Evolutionary conservation across 1,284 basidiomycete species (phyloP).

Genomic region (Malassezia arunalokei): DNA sequence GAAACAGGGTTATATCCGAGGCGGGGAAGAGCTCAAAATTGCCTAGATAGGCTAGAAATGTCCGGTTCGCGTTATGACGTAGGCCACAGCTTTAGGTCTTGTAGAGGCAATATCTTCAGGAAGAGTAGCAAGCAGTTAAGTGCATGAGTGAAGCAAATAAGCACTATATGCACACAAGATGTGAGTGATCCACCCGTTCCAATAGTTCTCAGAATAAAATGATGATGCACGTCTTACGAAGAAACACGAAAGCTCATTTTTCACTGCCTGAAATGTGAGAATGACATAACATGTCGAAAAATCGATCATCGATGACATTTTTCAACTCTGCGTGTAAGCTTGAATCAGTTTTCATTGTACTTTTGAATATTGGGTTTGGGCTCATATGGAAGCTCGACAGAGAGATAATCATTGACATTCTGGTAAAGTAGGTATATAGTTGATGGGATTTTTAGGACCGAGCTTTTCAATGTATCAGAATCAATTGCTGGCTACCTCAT

Average conservation of each 20-base stretch:
- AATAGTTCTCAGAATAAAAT: constrained; percentile 16
- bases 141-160: neutral
- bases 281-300: constrained; percentile 56
- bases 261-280: constrained; percentile 46
- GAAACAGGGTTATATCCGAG: constrained; percentile 53
- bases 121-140: too few relatives aligned
- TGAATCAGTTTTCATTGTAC: constrained; percentile 27
- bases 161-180: constrained; percentile 59
- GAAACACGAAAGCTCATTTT: constrained; percentile 40
- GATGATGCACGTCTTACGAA: too few relatives aligned
- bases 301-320: constrained; percentile 47
- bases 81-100: constrained; percentile 26
- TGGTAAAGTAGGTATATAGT: neutral
- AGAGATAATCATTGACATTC: constrained; percentile 18
- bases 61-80: constrained; percentile 44
- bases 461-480: neutral
- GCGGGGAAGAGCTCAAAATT: constrained; percentile 55
- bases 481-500: neutral
- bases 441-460: neutral
- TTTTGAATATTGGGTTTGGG: constrained; percentile 19
- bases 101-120: constrained; percentile 50
- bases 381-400: constrained; percentile 41
- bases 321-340: constrained; percentile 26
- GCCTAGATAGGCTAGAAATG: constrained; percentile 50
- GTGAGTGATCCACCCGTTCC: constrained; percentile 50